A percentile compares a stretch with the other conserved stretches of the same genome.
phyloP scores from a whole-genome alignment of 768 basidiomycete genomes.

The Boletus reticulatus region DNA sequence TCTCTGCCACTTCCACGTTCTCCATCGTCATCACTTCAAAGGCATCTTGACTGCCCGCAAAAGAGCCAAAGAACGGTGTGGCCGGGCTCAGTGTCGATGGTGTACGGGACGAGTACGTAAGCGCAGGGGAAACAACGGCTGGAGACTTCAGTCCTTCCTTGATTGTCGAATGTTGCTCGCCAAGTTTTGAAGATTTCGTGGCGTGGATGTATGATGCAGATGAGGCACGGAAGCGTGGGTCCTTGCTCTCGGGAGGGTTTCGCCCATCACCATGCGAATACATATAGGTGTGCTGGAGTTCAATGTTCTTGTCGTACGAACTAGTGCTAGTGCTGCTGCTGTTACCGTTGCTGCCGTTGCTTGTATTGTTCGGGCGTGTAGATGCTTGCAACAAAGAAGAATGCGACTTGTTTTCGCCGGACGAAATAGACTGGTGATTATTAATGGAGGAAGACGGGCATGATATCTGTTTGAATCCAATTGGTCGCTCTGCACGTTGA shows the following conservation, averaged over 20 bases:
- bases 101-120: constrained; percentile 65
- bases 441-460: constrained; percentile 1
- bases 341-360: constrained; percentile 18
- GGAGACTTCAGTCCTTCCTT: constrained; percentile 44
- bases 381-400: constrained; percentile 18
- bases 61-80: constrained; percentile 69
- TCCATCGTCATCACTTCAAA: constrained; percentile 29
- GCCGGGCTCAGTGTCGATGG: constrained; percentile 68
- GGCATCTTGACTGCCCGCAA: constrained; percentile 33
- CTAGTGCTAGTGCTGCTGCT: constrained; percentile 22
- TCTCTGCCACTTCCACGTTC: constrained; percentile 22
- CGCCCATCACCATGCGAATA: constrained; percentile 22
- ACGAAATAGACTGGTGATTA: constrained; percentile 5
- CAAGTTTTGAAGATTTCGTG: constrained; percentile 12
- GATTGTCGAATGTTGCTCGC: constrained; percentile 14
- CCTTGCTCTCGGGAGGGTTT: not conserved
- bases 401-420: constrained; percentile 4
- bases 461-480: constrained; percentile 1
- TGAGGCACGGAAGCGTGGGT: constrained; percentile 5
- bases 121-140: constrained; percentile 60
- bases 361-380: constrained; percentile 22
- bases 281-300: constrained; percentile 20
- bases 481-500: constrained; percentile 6
- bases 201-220: constrained; percentile 11
- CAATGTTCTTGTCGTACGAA: constrained; percentile 14